Evolutionary conservation across 2,329 filamentous ascomycete genomes (phyloP).

Genomic region (Esteya vermicola): DNA sequence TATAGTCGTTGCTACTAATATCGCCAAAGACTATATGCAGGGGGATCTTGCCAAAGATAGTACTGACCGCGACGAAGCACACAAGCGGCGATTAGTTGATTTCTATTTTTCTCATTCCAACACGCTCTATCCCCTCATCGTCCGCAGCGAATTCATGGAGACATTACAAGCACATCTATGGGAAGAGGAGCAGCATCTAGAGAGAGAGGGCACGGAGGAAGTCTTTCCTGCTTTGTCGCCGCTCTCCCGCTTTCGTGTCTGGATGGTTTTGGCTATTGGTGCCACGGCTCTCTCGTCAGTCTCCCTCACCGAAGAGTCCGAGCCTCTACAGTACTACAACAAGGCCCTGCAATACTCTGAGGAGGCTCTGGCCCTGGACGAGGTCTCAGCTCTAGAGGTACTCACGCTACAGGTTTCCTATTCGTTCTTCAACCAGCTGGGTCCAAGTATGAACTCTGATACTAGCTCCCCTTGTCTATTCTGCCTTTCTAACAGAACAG

Average conservation of each 20-base stretch:
- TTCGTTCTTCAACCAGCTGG: constrained; percentile 31
- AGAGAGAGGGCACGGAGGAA: constrained; percentile 16
- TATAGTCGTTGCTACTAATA: too few species aligned
- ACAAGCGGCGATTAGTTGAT: constrained; percentile 18
- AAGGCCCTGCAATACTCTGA: constrained; percentile 28
- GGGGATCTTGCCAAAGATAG: too few species aligned
- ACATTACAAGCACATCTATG: constrained; percentile 17
- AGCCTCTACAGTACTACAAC: constrained; percentile 26
- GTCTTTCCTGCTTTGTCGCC: constrained; percentile 16
- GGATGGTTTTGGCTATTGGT: constrained; percentile 33
- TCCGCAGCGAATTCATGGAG: constrained; percentile 18
- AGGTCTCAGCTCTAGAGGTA: constrained; percentile 28
- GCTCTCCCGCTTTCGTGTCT: constrained; percentile 24
- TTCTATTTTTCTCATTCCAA: constrained; percentile 33
- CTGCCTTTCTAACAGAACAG: not conserved
- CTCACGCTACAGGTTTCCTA: constrained; percentile 31
- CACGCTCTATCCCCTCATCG: constrained; percentile 29
- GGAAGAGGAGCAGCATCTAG: too few species aligned
- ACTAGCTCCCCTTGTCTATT: too few species aligned
- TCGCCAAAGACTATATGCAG: too few species aligned
- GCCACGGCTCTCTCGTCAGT: constrained; percentile 29
- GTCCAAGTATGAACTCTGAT: constrained; percentile 29
- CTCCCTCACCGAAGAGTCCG: constrained; percentile 25
- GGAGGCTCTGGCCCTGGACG: constrained; percentile 19
- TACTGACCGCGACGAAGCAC: constrained; percentile 13